Base-by-base conservation (phyloP, 163 green algal genomes). In the Coccomyxa subellipsoidea region DNA sequence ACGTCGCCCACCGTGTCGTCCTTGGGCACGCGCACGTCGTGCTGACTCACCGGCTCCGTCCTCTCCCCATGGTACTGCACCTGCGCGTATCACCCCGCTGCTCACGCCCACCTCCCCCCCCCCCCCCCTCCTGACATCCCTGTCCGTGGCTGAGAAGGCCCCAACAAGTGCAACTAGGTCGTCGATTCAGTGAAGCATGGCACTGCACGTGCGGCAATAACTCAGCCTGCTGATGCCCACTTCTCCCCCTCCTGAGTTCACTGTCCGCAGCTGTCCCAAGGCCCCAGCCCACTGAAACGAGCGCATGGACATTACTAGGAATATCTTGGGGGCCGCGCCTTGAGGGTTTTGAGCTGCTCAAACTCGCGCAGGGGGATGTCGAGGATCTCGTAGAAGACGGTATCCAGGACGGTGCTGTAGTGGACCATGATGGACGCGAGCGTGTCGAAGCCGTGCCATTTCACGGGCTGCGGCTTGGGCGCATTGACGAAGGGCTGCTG, bases 301-400 rank as follows among this genome's bases (percentile, higher is more conserved):
- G n/a, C n/a, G n/a, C n/a, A n/a, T n/a, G n/a, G n/a, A n/a, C n/a
- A n/a, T n/a, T n/a, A n/a, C n/a, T n/a, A n/a, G n/a, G n/a, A n/a
- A n/a, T n/a, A n/a, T n/a, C 47, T 27, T 8, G 47, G 47, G 47
- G 47, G 47, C 47, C 5, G 47, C 71, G 96, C 92, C 85, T 93
- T 96, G 47, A 99, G 82, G 1, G 87, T 93, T 80, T 96, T 98
- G n/a, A 99, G 85, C 84, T 89, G 83, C 88, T 99, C 96, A 77
- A 98, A 89, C 85, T 98, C 89, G 23, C 90, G 91, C 83, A 99
- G 88, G 0, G 94, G 95, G 84, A 99, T 87, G 84, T 99, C 95
- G 54, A 99, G 89, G 38, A 96, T 83, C 85, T 99, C 96, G 76
- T 98, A 99, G 88, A 96, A 99, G 54, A 98, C 80, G 7, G 86